phyloP scores from a whole-genome alignment of 805 yeast genomes.

The Wickerhamiella sorbophila region DNA sequence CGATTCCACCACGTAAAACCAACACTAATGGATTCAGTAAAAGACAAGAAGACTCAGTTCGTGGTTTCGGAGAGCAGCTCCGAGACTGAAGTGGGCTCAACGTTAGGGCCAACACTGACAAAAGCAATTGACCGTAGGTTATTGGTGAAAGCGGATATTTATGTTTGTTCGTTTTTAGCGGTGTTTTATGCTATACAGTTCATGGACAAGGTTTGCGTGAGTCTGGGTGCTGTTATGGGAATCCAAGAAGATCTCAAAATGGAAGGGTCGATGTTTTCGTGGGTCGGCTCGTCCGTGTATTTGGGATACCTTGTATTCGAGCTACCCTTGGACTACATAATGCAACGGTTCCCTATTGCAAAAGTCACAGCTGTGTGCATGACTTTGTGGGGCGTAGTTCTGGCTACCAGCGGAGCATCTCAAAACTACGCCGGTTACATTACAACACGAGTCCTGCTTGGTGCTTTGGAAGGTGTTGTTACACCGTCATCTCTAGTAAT shows the following conservation, averaged over 20 bases:
- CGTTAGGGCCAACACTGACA: no score
- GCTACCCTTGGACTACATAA: conserved; percentile 31
- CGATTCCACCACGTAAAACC: no score
- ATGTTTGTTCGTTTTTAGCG: conserved; percentile 37
- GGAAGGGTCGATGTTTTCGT: conserved; percentile 29
- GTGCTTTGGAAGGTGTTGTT: conserved; percentile 34
- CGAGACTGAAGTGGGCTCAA: no score
- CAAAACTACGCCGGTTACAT: conserved; percentile 33
- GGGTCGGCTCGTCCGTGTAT: conserved; percentile 51
- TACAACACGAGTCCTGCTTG: conserved; percentile 36
- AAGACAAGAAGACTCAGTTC: no score
- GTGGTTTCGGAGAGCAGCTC: no score
- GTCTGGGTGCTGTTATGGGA: conserved; percentile 42
- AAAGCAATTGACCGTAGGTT: conserved; percentile 11
- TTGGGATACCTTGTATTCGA: conserved; percentile 50
- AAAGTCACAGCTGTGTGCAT: conserved; percentile 36
- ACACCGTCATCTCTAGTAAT: conserved; percentile 40
- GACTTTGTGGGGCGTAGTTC: conserved; percentile 48
- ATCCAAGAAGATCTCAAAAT: conserved; percentile 32
- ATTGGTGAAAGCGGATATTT: conserved; percentile 37
- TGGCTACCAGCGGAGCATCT: conserved; percentile 37
- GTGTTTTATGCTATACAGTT: conserved; percentile 38
- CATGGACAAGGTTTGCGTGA: conserved; percentile 44
- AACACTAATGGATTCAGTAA: no score
- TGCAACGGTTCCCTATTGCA: conserved; percentile 45